A percentile compares a stretch with the other conserved stretches of the same genome.
These are phyloP conservation scores for Elongisporangium senticosum DNA, from an alignment of 352 stramenopile genomes.

Conservation along the genomic window DNA sequence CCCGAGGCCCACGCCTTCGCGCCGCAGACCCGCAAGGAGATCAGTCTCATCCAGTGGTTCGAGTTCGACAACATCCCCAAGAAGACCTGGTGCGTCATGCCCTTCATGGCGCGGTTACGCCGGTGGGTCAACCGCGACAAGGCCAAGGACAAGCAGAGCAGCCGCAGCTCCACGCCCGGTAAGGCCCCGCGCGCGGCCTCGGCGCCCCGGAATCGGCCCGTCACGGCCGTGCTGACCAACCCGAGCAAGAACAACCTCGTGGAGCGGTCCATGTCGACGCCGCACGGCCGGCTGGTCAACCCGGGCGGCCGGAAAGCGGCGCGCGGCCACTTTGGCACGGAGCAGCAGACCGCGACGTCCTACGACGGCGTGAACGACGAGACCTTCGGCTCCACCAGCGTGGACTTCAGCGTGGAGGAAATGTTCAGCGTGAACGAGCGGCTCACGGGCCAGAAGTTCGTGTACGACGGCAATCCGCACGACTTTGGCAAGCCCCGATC, in stretches of 20 bases:
- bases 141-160: slow-evolving; percentile 39
- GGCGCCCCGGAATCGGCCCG: slow-evolving; percentile 63
- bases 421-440: slow-evolving; percentile 95
- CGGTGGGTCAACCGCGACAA: slow-evolving; percentile 88
- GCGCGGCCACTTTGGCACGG: slow-evolving; percentile 80
- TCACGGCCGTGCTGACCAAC: slow-evolving; percentile 28
- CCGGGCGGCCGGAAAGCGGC: slow-evolving; percentile 14
- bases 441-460: slow-evolving; percentile 88
- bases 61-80: slow-evolving; percentile 86
- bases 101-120: slow-evolving; percentile 87
- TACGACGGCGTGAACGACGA: slow-evolving; percentile 86
- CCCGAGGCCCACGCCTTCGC: slow-evolving; percentile 90
- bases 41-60: slow-evolving; percentile 91
- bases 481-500: slow-evolving; percentile 82
- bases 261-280: slow-evolving; percentile 71
- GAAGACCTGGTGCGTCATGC: slow-evolving; percentile 92
- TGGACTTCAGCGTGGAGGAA: slow-evolving; percentile 89
- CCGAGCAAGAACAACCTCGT: slow-evolving; percentile 5
- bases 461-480: slow-evolving; percentile 95
- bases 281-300: slow-evolving; percentile 27
- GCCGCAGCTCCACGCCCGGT: slow-evolving; percentile 21
- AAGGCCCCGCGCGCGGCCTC: slow-evolving; percentile 60
- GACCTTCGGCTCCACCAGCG: slow-evolving; percentile 76
- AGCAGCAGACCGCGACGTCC: slow-evolving; percentile 71
- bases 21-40: slow-evolving; percentile 93